Evolutionary conservation across 176 grass and related monocot genomes (phyloP), one percentile per base, ranked within the genome.

Genomic region (Oryza longistaminata): DNA sequence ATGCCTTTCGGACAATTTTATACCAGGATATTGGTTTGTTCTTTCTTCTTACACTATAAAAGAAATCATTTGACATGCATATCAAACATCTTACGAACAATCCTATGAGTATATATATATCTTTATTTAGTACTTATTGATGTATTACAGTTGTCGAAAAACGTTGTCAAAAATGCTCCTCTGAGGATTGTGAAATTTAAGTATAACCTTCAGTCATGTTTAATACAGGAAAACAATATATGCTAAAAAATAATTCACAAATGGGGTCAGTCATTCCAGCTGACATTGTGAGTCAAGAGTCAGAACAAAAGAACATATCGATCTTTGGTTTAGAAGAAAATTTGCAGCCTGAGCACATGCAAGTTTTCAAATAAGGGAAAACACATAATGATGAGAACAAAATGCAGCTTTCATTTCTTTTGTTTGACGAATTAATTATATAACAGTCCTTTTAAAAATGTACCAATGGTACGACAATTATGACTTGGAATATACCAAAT

Each of bases 21-120:
- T 91, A 46, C 91, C 94, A 8, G 91, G 91, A 35, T 87, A 87
- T 70, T 46, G 85, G 79, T 91, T 70, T 15, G 68, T 89, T 37
- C 26, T 39, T 78, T 42, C n/a, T 64, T 69, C 39, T 29, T 78
- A 33, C 52, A 19, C 17, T 33, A 35, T 31, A n/a, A 21, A 49
- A 43, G 44, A 60, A 61, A 31, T 39, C 3, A 13, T 19, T 43
- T 3, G 6, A 70, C 14, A 73, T 55, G 67, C 22, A 9, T 34
- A 22, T 66, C 33, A 7, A 82, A 35, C 1, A 26, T 58, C 66
- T 22, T 43, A 13, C 8, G 22, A 34, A 5, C 25, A 80, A 2
- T 21, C n/a, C 43, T 11, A 64, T 68, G 22, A 66, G 26, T 40
- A 65, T 21, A 27, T 12, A 64, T 31, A 65, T 27, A 48, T 62